Evolutionary conservation across 176 grass and related monocot genomes (phyloP).

Genomic region (Hordeum vulgare): DNA sequence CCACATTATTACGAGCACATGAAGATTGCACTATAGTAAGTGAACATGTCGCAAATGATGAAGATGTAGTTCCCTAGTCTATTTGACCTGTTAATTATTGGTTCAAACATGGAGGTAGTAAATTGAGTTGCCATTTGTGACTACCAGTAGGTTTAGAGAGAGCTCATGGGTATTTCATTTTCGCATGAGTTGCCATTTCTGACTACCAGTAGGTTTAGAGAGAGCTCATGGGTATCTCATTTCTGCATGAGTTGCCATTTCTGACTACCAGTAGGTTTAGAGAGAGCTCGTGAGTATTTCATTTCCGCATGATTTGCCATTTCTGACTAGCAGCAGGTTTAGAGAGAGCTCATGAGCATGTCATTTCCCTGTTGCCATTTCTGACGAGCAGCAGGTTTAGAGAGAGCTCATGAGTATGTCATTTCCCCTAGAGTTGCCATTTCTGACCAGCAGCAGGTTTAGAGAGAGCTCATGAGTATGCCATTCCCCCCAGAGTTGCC

Average conservation of each 20-base stretch:
- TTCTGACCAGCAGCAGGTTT: neutral
- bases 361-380: neutral
- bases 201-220: too few relatives aligned
- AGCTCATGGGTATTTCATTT: too few relatives aligned
- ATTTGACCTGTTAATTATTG: neutral
- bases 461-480: neutral
- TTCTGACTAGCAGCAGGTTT: neutral
- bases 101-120: neutral
- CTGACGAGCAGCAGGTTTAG: neutral
- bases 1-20: neutral
- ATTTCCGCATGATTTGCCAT: too few relatives aligned
- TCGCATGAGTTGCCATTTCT: neutral
- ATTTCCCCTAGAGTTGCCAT: neutral
- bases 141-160: too few relatives aligned
- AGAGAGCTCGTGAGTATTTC: neutral
- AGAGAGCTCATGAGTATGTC: too few relatives aligned
- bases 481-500: too few relatives aligned
- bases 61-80: neutral
- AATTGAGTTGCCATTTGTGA: neutral
- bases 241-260: neutral
- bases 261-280: neutral
- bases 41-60: neutral
- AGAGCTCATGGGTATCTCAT: too few relatives aligned
- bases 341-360: neutral
- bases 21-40: neutral